Percentiles rank a stretch among this genome's conserved stretches.
Evolutionary conservation across 2,329 filamentous ascomycete species (phyloP).

Genomic region (Colletotrichum sp.): DNA sequence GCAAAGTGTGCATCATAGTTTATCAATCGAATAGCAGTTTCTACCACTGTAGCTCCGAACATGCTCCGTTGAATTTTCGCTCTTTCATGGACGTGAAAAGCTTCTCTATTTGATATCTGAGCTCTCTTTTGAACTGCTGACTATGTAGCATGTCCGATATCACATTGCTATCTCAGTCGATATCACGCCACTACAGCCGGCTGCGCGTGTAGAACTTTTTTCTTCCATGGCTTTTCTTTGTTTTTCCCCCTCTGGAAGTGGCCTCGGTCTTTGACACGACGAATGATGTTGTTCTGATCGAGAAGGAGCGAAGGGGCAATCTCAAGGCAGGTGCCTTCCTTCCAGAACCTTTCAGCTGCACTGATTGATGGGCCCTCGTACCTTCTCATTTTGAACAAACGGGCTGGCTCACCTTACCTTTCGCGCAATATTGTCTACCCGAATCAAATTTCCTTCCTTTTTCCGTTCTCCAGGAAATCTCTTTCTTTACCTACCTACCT

Average conservation of each 20-base stretch:
- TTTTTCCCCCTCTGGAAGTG: background rate
- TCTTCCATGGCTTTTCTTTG: background rate
- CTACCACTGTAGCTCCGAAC: background rate
- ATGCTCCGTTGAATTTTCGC: no score
- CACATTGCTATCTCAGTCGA: background rate
- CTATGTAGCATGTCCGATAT: fast-evolving
- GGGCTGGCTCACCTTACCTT: background rate
- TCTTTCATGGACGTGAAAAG: background rate
- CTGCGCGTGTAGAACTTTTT: fast-evolving
- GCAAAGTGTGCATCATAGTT: background rate
- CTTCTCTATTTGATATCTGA: background rate
- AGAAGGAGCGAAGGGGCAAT: background rate
- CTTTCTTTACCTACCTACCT: background rate
- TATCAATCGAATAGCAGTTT: background rate
- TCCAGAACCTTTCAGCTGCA: background rate
- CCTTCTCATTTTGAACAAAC: background rate
- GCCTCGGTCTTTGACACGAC: no score
- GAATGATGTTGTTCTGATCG: no score
- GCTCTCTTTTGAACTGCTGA: fast-evolving
- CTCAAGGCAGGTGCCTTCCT: background rate
- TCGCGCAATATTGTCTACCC: background rate
- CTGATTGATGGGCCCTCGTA: no score
- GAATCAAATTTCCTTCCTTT: background rate
- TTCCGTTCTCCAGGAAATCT: background rate
- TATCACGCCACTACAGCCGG: background rate